Base-by-base conservation (phyloP, 805 yeast species). In the Metschnikowia kunwiensis region DNA sequence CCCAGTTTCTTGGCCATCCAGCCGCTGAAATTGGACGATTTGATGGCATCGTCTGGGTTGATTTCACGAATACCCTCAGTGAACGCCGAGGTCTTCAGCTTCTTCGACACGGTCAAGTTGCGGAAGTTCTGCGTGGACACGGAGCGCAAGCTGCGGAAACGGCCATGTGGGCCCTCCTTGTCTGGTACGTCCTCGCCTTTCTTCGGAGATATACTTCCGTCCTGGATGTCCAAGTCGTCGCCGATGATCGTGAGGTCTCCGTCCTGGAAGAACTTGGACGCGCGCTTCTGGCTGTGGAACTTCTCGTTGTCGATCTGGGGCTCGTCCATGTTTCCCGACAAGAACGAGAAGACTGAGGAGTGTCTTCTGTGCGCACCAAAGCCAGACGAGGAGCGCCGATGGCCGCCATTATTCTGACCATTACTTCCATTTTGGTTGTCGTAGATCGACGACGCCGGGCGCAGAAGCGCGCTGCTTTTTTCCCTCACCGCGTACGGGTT, bases 1-100 rank as follows among this genome's bases (percentile, higher is more conserved):
- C 96, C 95, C 1, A 71, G 63, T 47, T 85, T 80, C 60, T 93
- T 93, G 35, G 88, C 78, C 96, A 93, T 86, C 96, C 97, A 93
- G 2, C 99, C 99, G 32, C 86, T 79, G 50, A 70, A 78, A 36
- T 74, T 83, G 0, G 97, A 86, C 5, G 82, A 66, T 48, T 77
- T 77, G 31, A 84, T 76, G 0, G 97, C 82, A 29, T 86, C 84
- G 43, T 76, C 78, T 0, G 96, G 95, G 0, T 83, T 72, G 11
- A 86, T 72, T 13, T 63, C 70, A 49, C 87, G 72, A 27, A 93
- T 84, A 5, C 98, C 98, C 62, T 93, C 98, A 53, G 77, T 78
- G 55, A 84, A 84, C 0, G 93, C 93, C 0, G 86, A 77, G 0
- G 94, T 84, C 39, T 78, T 77, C 60, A 72, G 75, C 53, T 84